Evolutionary conservation across 768 basidiomycete genomes (phyloP).

Genomic region (Hemileccinum impolitum): DNA sequence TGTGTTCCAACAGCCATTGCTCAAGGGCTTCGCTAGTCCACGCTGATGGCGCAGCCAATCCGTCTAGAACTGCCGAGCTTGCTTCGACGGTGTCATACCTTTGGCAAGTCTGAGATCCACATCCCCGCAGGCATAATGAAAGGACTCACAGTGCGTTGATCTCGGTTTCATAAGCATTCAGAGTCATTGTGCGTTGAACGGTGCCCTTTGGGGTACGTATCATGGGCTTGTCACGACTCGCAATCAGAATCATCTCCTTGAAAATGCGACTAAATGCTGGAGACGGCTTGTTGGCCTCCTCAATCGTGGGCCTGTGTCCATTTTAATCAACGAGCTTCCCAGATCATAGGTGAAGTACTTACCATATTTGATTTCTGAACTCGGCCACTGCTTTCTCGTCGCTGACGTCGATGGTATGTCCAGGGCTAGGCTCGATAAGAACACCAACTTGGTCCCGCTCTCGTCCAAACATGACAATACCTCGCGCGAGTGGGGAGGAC

Average conservation of each 20-base stretch:
- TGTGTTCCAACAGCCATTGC: constrained; percentile 16
- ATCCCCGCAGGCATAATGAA: not conserved
- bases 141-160: constrained; percentile 22
- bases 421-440: constrained; percentile 27
- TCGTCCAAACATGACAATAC: constrained; percentile 34
- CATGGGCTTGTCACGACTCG: constrained; percentile 38
- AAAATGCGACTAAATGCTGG: constrained; percentile 42
- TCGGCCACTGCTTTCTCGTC: constrained; percentile 23
- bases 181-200: constrained; percentile 11
- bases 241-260: constrained; percentile 51
- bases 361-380: constrained; percentile 34
- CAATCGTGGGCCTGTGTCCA: constrained; percentile 33
- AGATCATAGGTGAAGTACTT: not conserved
- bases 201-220: constrained; percentile 34
- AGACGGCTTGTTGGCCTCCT: constrained; percentile 38
- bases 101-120: not conserved
- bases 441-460: constrained; percentile 32
- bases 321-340: not conserved
- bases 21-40: constrained; percentile 2
- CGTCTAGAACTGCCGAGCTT: not conserved
- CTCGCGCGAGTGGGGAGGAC: constrained; percentile 18
- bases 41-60: not conserved
- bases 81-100: constrained; percentile 10
- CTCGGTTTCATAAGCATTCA: constrained; percentile 24
- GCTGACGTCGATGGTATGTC: constrained; percentile 15